These are phyloP conservation scores for Polysphondylium violaceum DNA, from an alignment of 78 protist species.

Conservation along the genomic window DNA sequence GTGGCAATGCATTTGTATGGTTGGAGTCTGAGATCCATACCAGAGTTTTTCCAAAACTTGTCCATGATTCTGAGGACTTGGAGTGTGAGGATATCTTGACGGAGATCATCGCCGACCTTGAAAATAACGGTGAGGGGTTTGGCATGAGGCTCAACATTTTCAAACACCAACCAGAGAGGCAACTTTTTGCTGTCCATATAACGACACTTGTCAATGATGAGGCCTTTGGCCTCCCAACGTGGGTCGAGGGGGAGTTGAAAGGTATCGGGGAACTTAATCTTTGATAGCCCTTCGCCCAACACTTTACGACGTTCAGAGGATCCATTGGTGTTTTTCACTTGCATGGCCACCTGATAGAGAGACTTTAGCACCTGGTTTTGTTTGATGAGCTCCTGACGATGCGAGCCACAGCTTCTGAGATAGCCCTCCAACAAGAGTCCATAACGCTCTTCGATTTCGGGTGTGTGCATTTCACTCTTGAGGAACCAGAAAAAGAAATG, in stretches of 20 bases:
- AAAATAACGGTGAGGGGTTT: constrained; percentile 73
- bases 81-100: constrained; percentile 96
- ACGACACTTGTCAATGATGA: constrained; percentile 85
- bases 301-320: constrained; percentile 48
- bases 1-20: constrained; percentile 91
- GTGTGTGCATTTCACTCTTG: constrained; percentile 92
- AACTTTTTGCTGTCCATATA: constrained; percentile 94
- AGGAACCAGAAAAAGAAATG: constrained; percentile 89
- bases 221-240: constrained; percentile 78
- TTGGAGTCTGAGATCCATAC: constrained; percentile 85
- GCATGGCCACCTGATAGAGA: constrained; percentile 24
- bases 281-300: constrained; percentile 38
- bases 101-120: constrained; percentile 93
- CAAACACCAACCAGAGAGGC: constrained; percentile 91
- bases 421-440: constrained; percentile 94
- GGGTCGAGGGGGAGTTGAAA: constrained; percentile 86
- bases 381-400: constrained; percentile 60
- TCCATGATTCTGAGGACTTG: constrained; percentile 96
- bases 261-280: constrained; percentile 51
- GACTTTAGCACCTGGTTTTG: constrained; percentile 63
- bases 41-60: constrained; percentile 89
- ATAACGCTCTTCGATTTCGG: constrained; percentile 89
- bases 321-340: constrained; percentile 18
- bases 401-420: constrained; percentile 86
- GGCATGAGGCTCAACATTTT: constrained; percentile 80